Conservation (phyloP, 139 green algal species). For the Volvox reticuliferus region DNA sequence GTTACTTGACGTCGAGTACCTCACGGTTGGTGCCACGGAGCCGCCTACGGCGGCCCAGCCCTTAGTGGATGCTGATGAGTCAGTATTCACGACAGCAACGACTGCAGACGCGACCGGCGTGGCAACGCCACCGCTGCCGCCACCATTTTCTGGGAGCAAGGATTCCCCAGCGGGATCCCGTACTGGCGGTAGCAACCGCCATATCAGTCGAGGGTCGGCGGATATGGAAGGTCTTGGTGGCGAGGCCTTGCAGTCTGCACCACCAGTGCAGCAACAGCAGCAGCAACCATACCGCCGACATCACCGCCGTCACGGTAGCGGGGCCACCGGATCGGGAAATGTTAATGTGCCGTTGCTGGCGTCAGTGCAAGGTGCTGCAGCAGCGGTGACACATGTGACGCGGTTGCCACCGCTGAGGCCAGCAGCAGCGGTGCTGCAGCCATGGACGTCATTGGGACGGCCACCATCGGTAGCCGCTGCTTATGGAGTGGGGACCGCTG, state of each 20-base stretch:
- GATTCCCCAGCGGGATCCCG: not conserved
- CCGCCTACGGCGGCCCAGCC: not conserved
- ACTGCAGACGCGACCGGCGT: not conserved
- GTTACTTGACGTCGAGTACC: slow-evolving; percentile 28
- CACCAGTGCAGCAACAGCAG: not conserved
- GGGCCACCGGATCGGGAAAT: not conserved
- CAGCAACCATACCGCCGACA: not conserved
- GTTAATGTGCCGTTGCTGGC: not conserved
- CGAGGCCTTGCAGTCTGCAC: not conserved
- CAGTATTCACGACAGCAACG: not conserved
- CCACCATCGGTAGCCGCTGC: not conserved
- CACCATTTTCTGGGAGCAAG: not conserved
- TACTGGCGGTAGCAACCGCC: not conserved
- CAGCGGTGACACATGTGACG: not conserved
- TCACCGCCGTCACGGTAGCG: not conserved
- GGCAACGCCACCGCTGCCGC: not conserved
- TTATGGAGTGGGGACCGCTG: not conserved
- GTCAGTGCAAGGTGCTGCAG: not conserved
- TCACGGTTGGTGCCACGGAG: not conserved
- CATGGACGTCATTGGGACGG: not conserved
- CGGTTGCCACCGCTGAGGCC: not conserved
- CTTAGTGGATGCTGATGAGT: not conserved
- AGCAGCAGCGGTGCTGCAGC: not conserved
- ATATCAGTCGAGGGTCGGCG: not conserved
- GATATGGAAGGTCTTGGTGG: not conserved